Conservation (phyloP, 129 eudicot genomes). For the Arctium lappa region DNA sequence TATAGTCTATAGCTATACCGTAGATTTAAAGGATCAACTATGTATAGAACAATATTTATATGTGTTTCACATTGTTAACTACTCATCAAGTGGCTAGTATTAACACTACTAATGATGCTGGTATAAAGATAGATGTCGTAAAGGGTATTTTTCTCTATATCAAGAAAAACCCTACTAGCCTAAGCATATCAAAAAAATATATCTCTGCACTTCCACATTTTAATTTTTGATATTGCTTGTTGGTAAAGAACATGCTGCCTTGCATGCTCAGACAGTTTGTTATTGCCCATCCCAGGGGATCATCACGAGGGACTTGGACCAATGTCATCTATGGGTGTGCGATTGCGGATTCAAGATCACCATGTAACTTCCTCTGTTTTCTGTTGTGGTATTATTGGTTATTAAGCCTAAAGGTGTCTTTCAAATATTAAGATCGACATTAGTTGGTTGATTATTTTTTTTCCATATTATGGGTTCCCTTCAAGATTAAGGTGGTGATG, state of each 20-base stretch:
- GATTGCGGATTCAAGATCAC: constrained; percentile 51
- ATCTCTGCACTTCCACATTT: background rate
- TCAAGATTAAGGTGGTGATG: background rate
- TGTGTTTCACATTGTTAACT: background rate
- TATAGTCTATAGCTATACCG: background rate
- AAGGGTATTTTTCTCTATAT: constrained; percentile 23
- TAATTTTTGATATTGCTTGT: background rate
- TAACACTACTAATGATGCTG: background rate
- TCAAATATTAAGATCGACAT: background rate
- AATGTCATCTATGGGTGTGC: constrained; percentile 48
- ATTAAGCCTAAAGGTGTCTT: background rate
- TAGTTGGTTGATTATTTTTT: background rate
- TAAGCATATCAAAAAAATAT: background rate
- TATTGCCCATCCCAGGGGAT: constrained; percentile 28
- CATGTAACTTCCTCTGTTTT: constrained; percentile 41
- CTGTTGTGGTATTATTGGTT: background rate
- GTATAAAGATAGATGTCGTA: background rate
- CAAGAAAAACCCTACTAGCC: constrained; percentile 26
- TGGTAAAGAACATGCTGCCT: background rate
- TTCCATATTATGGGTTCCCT: background rate
- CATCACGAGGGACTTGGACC: constrained; percentile 24
- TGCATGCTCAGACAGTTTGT: constrained; percentile 2
- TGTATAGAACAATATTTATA: background rate
- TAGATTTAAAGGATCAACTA: background rate
- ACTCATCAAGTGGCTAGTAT: background rate